Percentiles rank a stretch among this genome's conserved stretches.
Conservation (phyloP, 2,329 filamentous ascomycete species). For the Ceratocystis ficicola region DNA sequence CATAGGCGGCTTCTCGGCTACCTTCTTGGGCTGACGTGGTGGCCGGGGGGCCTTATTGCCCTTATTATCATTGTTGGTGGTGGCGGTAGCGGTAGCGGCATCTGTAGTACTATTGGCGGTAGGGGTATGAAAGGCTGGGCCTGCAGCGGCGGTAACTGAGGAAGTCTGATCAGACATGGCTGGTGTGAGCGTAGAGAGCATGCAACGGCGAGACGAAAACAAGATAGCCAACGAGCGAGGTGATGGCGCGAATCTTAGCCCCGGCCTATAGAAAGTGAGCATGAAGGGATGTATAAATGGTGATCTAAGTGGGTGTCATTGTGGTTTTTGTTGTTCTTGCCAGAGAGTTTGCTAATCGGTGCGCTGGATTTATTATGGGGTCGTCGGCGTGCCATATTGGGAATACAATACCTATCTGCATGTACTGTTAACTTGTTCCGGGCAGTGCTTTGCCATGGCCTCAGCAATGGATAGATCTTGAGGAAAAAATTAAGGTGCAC, state of each 20-base stretch:
- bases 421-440: background rate
- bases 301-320: background rate
- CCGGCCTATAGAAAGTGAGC: background rate
- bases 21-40: constrained; percentile 17
- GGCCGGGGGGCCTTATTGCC: constrained; percentile 12
- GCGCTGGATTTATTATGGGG: constrained; percentile 9
- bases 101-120: background rate
- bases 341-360: background rate
- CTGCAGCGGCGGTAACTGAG: background rate
- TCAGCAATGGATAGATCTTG: background rate
- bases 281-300: background rate
- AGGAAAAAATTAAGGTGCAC: background rate
- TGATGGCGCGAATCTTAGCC: constrained; percentile 6
- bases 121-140: background rate
- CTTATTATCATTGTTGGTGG: background rate
- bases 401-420: constrained; percentile 6
- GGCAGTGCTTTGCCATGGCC: background rate
- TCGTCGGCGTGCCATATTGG: background rate
- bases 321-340: background rate
- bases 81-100: background rate
- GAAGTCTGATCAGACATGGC: constrained; percentile 19
- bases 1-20: constrained; percentile 28
- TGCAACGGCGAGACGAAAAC: background rate
- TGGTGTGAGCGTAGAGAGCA: constrained; percentile 10
- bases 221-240: background rate